These are phyloP conservation scores for Tuber melanosporum DNA, from an alignment of 495 filamentous ascomycete genomes.

Conservation along the genomic window DNA sequence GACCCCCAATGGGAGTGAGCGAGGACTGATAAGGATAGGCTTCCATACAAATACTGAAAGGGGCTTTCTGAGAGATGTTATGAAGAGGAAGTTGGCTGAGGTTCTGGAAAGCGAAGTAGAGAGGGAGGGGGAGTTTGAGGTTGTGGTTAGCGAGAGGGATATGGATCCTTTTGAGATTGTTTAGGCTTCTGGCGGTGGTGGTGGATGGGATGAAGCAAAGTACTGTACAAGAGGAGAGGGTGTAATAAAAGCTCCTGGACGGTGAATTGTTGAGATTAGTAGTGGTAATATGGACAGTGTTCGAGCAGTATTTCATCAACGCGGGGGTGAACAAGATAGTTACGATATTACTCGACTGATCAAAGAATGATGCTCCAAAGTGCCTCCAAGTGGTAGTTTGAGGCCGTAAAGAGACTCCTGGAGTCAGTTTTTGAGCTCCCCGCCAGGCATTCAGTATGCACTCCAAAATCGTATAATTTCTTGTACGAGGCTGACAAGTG, in stretches of 20 bases:
- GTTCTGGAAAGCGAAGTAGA: slow-evolving; percentile 54
- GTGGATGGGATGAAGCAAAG: background rate
- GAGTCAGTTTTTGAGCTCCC: no score
- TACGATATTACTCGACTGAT: no score
- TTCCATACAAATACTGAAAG: slow-evolving; percentile 91
- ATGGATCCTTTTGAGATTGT: slow-evolving; percentile 71
- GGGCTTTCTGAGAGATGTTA: slow-evolving; percentile 63
- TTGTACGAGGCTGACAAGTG: no score
- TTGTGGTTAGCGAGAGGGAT: slow-evolving; percentile 72
- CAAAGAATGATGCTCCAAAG: no score
- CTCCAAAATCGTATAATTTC: no score
- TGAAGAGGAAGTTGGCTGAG: slow-evolving; percentile 59
- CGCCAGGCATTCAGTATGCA: no score
- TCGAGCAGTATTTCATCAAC: no score
- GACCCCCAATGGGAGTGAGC: background rate
- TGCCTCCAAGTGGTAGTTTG: no score
- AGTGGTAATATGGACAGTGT: no score
- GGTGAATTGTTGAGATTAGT: background rate
- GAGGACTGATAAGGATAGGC: slow-evolving; percentile 42
- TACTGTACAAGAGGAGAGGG: background rate
- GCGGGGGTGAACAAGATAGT: no score
- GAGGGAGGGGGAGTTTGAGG: slow-evolving; percentile 46
- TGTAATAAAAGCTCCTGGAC: background rate
- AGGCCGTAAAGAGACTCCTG: no score
- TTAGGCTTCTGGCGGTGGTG: slow-evolving; percentile 13